Evolutionary conservation across 768 basidiomycete genomes (phyloP), one percentile per base, ranked within the genome.

Genomic region (Termitomyces sp.): DNA sequence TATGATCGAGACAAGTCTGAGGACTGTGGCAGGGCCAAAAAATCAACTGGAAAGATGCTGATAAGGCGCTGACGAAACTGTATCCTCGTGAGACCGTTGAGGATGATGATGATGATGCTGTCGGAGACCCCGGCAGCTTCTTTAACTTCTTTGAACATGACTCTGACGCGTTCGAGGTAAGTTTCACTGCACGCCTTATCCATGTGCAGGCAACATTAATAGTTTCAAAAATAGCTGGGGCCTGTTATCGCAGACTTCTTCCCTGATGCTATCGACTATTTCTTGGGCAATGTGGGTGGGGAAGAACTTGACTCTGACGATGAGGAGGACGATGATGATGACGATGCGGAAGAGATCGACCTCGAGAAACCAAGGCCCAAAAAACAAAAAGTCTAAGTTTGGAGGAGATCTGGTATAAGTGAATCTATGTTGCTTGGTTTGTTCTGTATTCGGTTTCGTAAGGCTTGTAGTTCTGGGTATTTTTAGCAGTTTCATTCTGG

Each of bases 261-360:
- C 78, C 79, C 85, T 0, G 85, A 90, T 56, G 89, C 86, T 5
- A 87, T 91, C 60, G 86, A 92, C 52, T 89, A 84, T 64, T 94
- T 92, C 81, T 74, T 86, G 50, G 91, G 90, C 30, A 79, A 82
- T 56, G 74, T 75, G 19, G 79, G 79, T 7, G 80, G 76, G 6
- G 84, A 83, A 19, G 83, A 85, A 21, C 58, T 78, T 42, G 86
- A 88, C 67, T 81, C 79, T 41, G 85, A 87, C 35, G 85, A 85
- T 14, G 84, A 85, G 44, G 80, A 82, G 8, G 81, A 82, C 8
- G 85, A 86, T 7, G 87, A 89, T 3, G 86, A 87, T 33, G 88
- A 90, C 26, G 86, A 90, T 23, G 89, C 82, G 45, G 89, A 86
- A 44, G 91, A 93, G 69, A 94, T 94, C 71, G 91, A 94, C 71